phyloP scores from a whole-genome alignment of 2,329 filamentous ascomycete genomes.

The Trichoderma sp. region DNA sequence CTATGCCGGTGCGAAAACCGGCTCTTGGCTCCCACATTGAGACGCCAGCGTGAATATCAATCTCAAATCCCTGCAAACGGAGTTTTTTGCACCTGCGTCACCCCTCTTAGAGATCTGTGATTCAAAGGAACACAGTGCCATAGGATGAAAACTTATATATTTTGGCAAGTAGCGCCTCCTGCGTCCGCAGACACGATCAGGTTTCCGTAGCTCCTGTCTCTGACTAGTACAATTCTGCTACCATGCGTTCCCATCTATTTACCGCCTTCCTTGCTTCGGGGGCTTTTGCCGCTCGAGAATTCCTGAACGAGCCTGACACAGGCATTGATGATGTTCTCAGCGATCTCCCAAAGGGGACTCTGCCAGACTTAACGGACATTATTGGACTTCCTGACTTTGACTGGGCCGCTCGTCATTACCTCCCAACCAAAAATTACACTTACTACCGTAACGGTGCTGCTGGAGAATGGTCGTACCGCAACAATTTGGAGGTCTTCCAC shows the following conservation, averaged over 20 bases:
- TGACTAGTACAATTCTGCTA: neutral
- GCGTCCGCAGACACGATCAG: neutral
- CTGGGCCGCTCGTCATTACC: constrained; percentile 48
- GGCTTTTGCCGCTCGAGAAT: constrained; percentile 43
- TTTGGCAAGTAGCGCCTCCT: neutral
- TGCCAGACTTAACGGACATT: constrained; percentile 45
- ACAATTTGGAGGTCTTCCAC: constrained; percentile 55
- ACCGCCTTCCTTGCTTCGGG: constrained; percentile 33
- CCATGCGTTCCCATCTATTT: neutral
- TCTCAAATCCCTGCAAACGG: neutral
- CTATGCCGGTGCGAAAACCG: neutral
- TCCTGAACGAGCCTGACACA: constrained; percentile 46
- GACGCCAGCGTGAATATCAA: neutral
- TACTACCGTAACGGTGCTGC: constrained; percentile 57
- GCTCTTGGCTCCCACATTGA: neutral
- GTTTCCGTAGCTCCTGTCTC: neutral
- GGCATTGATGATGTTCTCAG: constrained; percentile 42
- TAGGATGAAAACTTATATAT: neutral
- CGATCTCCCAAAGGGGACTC: constrained; percentile 34
- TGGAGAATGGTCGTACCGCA: constrained; percentile 56
- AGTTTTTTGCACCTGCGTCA: neutral
- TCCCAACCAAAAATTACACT: constrained; percentile 49
- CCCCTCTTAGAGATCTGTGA: neutral
- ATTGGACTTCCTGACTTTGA: constrained; percentile 55
- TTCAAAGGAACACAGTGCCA: neutral